Evolutionary conservation across 2,329 filamentous ascomycete genomes (phyloP), one percentile per base, ranked within the genome.

Genomic region (Thyridium curvatum): DNA sequence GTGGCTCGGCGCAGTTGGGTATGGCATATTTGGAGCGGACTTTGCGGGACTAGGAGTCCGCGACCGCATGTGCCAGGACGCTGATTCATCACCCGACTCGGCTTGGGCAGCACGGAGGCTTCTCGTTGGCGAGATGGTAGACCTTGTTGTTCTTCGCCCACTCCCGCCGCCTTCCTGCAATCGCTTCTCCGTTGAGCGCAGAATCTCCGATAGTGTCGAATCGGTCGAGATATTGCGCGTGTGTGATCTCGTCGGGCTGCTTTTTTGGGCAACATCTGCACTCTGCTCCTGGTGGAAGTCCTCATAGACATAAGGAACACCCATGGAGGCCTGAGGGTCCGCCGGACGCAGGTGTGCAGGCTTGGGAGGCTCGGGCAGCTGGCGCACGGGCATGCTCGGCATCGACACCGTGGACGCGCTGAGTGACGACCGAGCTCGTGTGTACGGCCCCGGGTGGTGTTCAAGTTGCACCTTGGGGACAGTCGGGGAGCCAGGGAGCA

Each of bases 111-210:
- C 10, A 10, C 21, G 21, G 21, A 26, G 10, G 21, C 21, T 26
- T 18, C 32, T 21, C 12, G 9, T 39, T 32, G 31, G 30, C 12
- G 18, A 18, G 4, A 34, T 18, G 12, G 37, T 39, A 9, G 30
- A 28, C 33, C 34, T 37, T 32, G 14, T 37, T 32, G 14, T 39
- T 34, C n/a, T 37, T 17, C 10, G 37, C 17, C 37, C 40, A 13
- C 52, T 55, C n/a, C 48, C 46, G 9, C 41, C 50, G 4, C 65
- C 65, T 4, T 67, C 61, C 15, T 64, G 59, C 12, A 78, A 60
- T 9, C 73, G 60, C 55, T 68, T 59, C 18, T 77, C 74, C 2
- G 74, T 79, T 28, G 64, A 71, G 32, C 62, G 62, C 26, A 79
- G 56, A 18, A 79, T 78, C 42, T 69, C 60, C 2, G 65, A 60